Evolutionary conservation across 1,139 yeast genomes (phyloP).

Genomic region (Blastobotrys raffinosifermentans): DNA sequence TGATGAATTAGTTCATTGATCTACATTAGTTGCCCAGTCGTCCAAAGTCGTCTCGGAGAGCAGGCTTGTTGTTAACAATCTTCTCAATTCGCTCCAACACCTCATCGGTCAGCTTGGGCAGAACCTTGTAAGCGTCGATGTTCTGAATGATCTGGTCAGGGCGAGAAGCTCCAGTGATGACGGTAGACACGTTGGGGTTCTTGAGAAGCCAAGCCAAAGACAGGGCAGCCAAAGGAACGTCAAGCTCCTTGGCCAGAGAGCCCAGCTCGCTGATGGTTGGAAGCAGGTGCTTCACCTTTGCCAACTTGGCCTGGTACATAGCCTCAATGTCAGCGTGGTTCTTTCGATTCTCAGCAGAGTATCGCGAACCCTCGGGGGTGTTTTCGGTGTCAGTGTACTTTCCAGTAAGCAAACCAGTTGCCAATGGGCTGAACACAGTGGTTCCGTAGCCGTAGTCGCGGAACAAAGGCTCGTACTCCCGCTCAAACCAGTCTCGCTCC

Average conservation of each 20-base stretch:
- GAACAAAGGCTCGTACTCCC: conserved; percentile 30
- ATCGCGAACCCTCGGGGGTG: conserved; percentile 29
- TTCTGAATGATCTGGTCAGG: conserved; percentile 32
- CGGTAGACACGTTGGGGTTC: conserved; percentile 30
- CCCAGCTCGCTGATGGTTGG: conserved; percentile 24
- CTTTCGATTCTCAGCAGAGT: conserved; percentile 14
- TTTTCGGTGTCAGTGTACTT: conserved; percentile 26
- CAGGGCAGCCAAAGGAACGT: conserved; percentile 27
- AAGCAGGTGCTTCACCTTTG: conserved; percentile 24
- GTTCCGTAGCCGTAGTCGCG: conserved; percentile 31
- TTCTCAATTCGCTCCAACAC: conserved; percentile 28
- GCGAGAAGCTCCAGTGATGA: conserved; percentile 33
- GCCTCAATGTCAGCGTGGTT: conserved; percentile 11
- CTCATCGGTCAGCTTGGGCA: conserved; percentile 28
- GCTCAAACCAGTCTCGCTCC: conserved; percentile 29
- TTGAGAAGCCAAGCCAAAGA: conserved; percentile 31
- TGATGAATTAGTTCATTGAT: no score
- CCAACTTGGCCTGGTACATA: conserved; percentile 18
- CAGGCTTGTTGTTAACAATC: conserved; percentile 29
- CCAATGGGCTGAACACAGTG: conserved; percentile 32
- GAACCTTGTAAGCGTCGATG: conserved; percentile 30
- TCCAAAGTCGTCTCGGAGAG: conserved; percentile 15
- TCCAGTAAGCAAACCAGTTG: conserved; percentile 32
- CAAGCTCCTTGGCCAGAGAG: conserved; percentile 27
- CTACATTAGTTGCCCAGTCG: no score